Evolutionary conservation across 352 stramenopile genomes (phyloP), one percentile per base, ranked within the genome.

Genomic region (Pseudoperonospora humuli): DNA sequence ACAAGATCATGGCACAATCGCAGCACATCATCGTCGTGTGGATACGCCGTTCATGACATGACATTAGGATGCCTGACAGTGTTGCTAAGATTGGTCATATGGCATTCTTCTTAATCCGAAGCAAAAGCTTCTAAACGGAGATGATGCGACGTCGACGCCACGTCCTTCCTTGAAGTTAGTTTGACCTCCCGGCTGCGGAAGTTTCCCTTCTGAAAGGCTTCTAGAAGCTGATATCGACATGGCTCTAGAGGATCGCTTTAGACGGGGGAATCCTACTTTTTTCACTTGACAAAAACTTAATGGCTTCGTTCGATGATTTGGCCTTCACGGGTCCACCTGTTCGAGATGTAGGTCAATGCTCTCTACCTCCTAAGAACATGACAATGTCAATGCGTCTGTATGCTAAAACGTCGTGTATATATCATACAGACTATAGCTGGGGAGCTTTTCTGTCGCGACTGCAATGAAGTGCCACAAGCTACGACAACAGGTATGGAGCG

Each of bases 271-370:
- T 11, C 13, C 9, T 9, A 2, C 27, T 33, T 8, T 5, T 14
- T 11, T 31, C 26, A 31, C 8, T 13, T 31, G 26, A 11, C 26
- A 5, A 14, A 14, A 41, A 59, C 15, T 6, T n/a, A n/a, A 86
- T 86, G 67, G 55, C 70, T 25, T 79, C 75, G 14, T 87, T 83
- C 58, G 75, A 87, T 55, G 75, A 87, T 47, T 59, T 87, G 34
- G 75, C 75, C 13, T 87, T 87, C 55, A 67, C 45, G 7, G 48
- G 53, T 1, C 48, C 57, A 1, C 53, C 51, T 38, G 14, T 37
- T 39, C 18, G 25, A 36, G 35, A 45, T 19, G 51, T 66, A 45
- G 32, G 51, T 45, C 20, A 15, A n/a, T n/a, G n/a, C n/a, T n/a
- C 14, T 31, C 4, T n/a, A 34, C 3, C n/a, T 31, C 34, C 31